A percentile compares a stretch with the other conserved stretches of the same genome.
These are phyloP conservation scores for Amphirosellinia nigrospora DNA, from an alignment of 495 filamentous ascomycete genomes.

Conservation along the genomic window DNA sequence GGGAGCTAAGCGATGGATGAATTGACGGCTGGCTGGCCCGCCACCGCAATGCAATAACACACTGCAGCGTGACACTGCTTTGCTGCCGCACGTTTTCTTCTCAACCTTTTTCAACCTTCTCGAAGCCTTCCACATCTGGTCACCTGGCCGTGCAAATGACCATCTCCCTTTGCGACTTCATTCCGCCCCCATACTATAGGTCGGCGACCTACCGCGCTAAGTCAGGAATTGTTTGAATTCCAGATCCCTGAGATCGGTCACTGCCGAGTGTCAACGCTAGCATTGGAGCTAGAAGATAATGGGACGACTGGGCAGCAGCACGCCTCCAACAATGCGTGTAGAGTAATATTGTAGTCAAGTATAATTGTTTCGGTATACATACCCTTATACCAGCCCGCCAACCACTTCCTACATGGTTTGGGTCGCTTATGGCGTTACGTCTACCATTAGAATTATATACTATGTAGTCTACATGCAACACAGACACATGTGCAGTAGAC, in stretches of 20 bases:
- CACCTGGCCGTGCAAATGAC: constrained; percentile 35
- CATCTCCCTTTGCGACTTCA: constrained; percentile 28
- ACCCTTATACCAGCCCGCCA: neutral
- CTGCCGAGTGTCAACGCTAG: constrained; percentile 18
- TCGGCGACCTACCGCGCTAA: constrained; percentile 16
- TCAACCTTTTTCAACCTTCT: constrained; percentile 37
- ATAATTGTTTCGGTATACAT: neutral
- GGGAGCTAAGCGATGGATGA: constrained; percentile 3
- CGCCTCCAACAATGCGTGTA: neutral
- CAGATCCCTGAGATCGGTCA: constrained; percentile 22
- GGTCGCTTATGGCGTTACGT: constrained; percentile 4
- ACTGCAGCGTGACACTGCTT: constrained; percentile 21
- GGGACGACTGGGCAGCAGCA: neutral
- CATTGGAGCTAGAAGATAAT: constrained; percentile 2
- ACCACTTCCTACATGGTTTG: neutral
- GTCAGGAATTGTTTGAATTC: constrained; percentile 14
- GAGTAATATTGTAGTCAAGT: neutral
- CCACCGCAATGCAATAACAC: neutral
- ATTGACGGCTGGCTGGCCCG: neutral
- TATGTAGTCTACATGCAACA: neutral
- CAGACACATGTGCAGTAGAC: constrained; percentile 1
- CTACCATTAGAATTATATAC: neutral
- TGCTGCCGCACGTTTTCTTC: constrained; percentile 24
- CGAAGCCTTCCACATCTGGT: constrained; percentile 42
- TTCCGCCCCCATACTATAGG: constrained; percentile 19